Evolutionary conservation across 2,329 filamentous ascomycete genomes (phyloP), one percentile per base, ranked within the genome.

Genomic region (Graphilbum fragrans): DNA sequence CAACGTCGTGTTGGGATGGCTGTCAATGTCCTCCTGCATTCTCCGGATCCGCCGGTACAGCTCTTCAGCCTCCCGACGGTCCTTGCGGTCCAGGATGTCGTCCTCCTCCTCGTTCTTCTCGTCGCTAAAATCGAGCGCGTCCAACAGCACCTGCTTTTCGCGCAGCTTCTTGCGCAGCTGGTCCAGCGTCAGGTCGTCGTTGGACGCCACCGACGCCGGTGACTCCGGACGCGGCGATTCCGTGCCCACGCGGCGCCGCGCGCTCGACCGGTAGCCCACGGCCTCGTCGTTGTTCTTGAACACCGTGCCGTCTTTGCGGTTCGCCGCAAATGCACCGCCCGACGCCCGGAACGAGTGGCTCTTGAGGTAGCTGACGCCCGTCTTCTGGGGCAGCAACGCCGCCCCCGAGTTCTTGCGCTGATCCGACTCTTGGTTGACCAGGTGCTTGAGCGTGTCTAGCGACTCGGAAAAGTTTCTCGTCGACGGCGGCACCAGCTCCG

Each of bases 281-380:
- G 87, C 82, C 51, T 94, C 86, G 53, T 94, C 87, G 50, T 96
- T 92, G 57, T 96, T 95, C 56, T 93, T 90, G 63, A 90, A 98
- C 3, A 96, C 83, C 0, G 92, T 98, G 3, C 84, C 92, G 63
- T 98, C 92, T 59, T 96, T 96, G 38, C 88, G 82, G 31, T 74
- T 74, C 35, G 65, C 65, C 35, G 67, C 68, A 38, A 70, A 63
- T 2, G 72, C 72, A 29, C 70, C 71, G 22, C 71, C 70, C 20
- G 69, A 69, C 16, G 77, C 75, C 43, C 80, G 77, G 69, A 98
- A 94, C 0, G 92, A 98, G 52, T 94, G 90, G 42, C 77, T 88
- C 64, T 98, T 98, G 53, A 96, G 73, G 54, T 96, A 96, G 63
- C 90, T 96, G 17, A 98, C 88, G n/a, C 92, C 92, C 11, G 92